Percentiles rank a stretch among this genome's conserved stretches.
Conservation (phyloP, 2,329 filamentous ascomycete genomes). For the Diaporthe citri region DNA sequence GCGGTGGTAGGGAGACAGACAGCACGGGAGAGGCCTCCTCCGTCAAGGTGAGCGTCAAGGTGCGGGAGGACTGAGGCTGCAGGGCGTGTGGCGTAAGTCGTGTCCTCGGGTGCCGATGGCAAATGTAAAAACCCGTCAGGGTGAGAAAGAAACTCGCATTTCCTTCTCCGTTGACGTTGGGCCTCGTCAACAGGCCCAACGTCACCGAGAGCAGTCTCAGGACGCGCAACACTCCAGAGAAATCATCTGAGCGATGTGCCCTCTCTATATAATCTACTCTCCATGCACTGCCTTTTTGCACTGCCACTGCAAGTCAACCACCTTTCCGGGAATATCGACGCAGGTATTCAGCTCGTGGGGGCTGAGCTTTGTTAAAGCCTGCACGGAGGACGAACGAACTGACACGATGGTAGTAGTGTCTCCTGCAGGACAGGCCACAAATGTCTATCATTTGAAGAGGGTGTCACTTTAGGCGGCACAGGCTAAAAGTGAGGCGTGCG, state of each 20-base stretch:
- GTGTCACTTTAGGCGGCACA: neutral
- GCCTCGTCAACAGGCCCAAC: neutral
- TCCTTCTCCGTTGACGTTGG: neutral
- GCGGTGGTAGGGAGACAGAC: conserved; percentile 25
- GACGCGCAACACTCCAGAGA: conserved; percentile 7
- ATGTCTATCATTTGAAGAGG: neutral
- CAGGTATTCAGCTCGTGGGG: conserved; percentile 19
- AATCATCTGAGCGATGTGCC: neutral
- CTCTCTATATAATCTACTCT: conserved; percentile 21
- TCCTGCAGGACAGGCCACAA: neutral
- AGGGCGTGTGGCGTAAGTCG: neutral
- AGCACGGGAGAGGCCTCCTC: conserved; percentile 16
- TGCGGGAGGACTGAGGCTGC: neutral
- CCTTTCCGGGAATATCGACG: neutral
- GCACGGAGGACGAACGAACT: neutral
- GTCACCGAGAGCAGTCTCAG: neutral
- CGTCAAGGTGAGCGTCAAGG: neutral
- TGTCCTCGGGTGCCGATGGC: neutral
- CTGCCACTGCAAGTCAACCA: conserved; percentile 9
- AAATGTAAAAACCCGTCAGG: neutral
- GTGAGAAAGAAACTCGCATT: neutral
- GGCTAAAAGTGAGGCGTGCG: conserved; percentile 15
- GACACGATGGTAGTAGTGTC: neutral
- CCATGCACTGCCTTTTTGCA: neutral
- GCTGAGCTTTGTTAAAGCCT: neutral